Base-by-base conservation (phyloP, 768 basidiomycete species). In the Tricholoma bakamatsutake region DNA sequence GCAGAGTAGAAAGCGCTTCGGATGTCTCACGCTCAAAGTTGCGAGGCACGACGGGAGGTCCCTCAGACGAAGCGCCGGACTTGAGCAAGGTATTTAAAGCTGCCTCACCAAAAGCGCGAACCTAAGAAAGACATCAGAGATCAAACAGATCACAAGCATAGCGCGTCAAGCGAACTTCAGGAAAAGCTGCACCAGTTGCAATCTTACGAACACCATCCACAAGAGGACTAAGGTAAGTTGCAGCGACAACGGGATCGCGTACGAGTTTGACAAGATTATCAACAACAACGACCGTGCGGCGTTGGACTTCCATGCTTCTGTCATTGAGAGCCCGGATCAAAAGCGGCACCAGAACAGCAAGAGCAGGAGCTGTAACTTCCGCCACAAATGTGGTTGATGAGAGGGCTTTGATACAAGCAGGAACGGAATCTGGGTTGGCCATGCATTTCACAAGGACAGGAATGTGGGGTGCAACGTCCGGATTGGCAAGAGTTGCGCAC, bases 231-330 rank as follows among this genome's bases (percentile, higher is more conserved):
- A 95, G 82, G 70, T 98, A 94, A 33, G 80, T 80, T 3, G 94
- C 95, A 50, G 96, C 96, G 37, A 98, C 83, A 57, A 80, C 84
- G 2, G 91, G 88, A 64, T 95, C 84, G 59, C 96, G 88, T 40
- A 98, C 96, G 58, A 98, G 89, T 73, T 98, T 98, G 72, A 97
- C 95, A 53, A 98, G 79, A 72, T 98, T 98, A 66, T 96, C 93
- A 57, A 94, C 83, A 65, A 98, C 93, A 49, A 98, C 87, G 56
- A 97, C 94, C 0, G 92, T 88, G 56, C 96, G 85, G 55, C 96
- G 88, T 67, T 96, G 93, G 17, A 94, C 91, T 64, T 97, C 94
- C 87, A 94, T 97, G 56, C 93, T 93, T 61, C 95, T 83, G 68
- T 97, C 95, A 61, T 95, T 95, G 63, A 98, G 77, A 9, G 92